Percentiles rank a stretch among this genome's conserved stretches.
Evolutionary conservation across 1,284 basidiomycete genomes (phyloP).

Genomic region (Hemileia vastatrix): DNA sequence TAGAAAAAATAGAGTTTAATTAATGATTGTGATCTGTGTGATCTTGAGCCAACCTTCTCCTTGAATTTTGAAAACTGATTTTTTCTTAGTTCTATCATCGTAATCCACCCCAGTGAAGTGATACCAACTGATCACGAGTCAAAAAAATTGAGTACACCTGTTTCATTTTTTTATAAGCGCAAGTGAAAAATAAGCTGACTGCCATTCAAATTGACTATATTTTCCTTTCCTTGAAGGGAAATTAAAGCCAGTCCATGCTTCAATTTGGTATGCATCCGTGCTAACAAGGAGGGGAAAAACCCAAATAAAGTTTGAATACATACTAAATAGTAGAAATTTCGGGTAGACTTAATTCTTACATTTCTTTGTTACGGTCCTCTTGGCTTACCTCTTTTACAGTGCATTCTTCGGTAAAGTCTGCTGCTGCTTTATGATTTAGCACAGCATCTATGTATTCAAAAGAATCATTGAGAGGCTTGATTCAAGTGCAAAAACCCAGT

Average conservation of each 20-base stretch:
- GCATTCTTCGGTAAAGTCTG: constrained; percentile 66
- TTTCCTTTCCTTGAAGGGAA: constrained; percentile 67
- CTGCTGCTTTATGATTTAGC: constrained; percentile 61
- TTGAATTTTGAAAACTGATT: constrained; percentile 54
- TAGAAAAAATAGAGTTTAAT: constrained; percentile 22
- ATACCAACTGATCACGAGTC: constrained; percentile 6
- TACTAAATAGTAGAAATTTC: not conserved
- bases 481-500: not conserved
- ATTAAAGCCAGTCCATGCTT: constrained; percentile 75
- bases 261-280: constrained; percentile 52
- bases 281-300: not conserved
- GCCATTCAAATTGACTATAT: constrained; percentile 51
- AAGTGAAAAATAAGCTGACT: constrained; percentile 33
- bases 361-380: constrained; percentile 48
- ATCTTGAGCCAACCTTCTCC: constrained; percentile 54
- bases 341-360: constrained; percentile 49
- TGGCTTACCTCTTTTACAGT: constrained; percentile 64
- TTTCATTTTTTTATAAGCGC: not conserved
- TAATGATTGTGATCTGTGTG: constrained; percentile 46
- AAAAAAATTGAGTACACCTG: constrained; percentile 3
- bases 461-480: not conserved
- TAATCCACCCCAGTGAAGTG: constrained; percentile 64
- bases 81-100: constrained; percentile 60
- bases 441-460: constrained; percentile 59
- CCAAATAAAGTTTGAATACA: not conserved